Evolutionary conservation across 768 basidiomycete species (phyloP), one percentile per base, ranked within the genome.

Genomic region (Podaxis sp.): DNA sequence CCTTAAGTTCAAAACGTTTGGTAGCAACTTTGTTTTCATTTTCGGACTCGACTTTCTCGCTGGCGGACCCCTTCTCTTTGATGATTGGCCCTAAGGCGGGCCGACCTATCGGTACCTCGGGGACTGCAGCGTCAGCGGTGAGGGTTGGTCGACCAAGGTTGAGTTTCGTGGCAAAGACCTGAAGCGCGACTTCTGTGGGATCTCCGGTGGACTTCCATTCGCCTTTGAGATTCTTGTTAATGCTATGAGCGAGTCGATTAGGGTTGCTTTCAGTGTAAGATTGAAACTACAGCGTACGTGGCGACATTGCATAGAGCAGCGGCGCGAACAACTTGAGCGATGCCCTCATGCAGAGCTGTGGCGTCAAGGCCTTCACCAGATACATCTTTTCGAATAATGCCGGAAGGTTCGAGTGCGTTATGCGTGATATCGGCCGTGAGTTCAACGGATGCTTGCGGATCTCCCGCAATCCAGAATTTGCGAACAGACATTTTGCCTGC

Each of bases 121-220:
- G 73, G 71, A 75, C 72, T 8, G 58, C 29, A 9, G 73, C 70
- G 29, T 29, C 29, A 29, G 29, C 29, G 29, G 29, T 29, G 8
- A 78, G 65, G 15, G 64, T 67, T n/a, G 73, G 64, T 17, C 74
- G 71, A 7, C 83, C 82, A 47, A 79, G 75, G 2, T 77, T 76
- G 50, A 84, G 74, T 61, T 80, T 82, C 55, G 78, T 76, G 1
- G 83, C 82, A 59, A 84, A 82, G 19, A 83, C 82, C 66, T 83
- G 82, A 3, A 85, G 76, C 3, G 83, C 83, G n/a, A 83, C 78
- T 66, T 85, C 82, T 2, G 84, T 84, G 1, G 84, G 82, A 64
- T 84, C 84, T 24, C 84, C 84, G 41, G 78, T 80, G 9, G 81
- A 73, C 60, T 74, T 76, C 78, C 78, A 78, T 63, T 80, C 68